Evolutionary conservation across 768 basidiomycete genomes (phyloP), one percentile per base, ranked within the genome.

Genomic region (Megacollybia marginata): DNA sequence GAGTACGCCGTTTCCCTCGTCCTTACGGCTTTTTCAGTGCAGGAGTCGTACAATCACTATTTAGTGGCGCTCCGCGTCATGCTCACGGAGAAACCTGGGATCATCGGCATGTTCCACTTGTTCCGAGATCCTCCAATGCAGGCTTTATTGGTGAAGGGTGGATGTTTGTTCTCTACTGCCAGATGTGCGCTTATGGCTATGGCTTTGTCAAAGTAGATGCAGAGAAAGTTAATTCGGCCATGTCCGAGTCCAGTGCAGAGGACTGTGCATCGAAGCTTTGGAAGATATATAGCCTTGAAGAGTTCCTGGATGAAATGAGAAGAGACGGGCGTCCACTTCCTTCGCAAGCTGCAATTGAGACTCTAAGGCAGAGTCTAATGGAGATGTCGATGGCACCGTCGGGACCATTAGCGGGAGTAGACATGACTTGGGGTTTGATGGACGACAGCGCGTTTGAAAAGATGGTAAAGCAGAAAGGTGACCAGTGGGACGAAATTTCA

Each of bases 281-380:
- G 12, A 33, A 16, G 20, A 15, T 52, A 2, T 54, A 42, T 33
- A 54, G 54, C 48, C 33, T 65, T 12, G 12, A 32, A 0, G 51
- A 48, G 2, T 67, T 61, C 46, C 46, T 64, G 45, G 18, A 46
- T 15, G 59, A 54, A 42, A 61, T 62, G 55, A n/a, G n/a, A n/a
- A n/a, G n/a, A 18, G 38, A 40, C 3, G 38, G 38, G 18, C 38
- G 38, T 15, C 38, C 38, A 15, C 18, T 18, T 15, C 38, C 38
- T 13, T 28, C 23, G 23, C 2, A 28, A 28, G 23, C 23, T 28
- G 23, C 23, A 28, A 28, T 28, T n/a, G n/a, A n/a, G n/a, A n/a
- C 23, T 28, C 23, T 28, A 28, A 28, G 6, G 23, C 23, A 28
- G 23, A n/a, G n/a, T n/a, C n/a, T n/a, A n/a, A n/a, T n/a, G n/a